phyloP scores from a whole-genome alignment of 345 rosid species.

The Angophora floribunda region DNA sequence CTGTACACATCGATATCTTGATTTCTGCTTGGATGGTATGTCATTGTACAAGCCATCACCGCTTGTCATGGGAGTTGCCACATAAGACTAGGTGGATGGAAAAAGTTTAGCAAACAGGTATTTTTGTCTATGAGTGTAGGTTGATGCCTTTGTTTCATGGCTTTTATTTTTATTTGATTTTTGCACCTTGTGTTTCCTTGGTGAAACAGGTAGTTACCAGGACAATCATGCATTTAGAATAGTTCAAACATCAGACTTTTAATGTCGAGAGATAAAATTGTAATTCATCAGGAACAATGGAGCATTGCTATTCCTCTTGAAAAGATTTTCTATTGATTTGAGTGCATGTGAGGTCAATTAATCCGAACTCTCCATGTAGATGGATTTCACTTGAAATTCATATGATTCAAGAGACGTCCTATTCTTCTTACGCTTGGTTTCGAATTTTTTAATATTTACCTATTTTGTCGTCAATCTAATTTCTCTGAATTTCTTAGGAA shows the following conservation, averaged over 20 bases:
- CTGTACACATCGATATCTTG: neutral
- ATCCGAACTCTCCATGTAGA: accelerated
- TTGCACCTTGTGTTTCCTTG: neutral
- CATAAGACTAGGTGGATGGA: neutral
- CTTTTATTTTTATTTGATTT: neutral
- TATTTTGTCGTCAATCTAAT: neutral
- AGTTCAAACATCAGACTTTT: neutral
- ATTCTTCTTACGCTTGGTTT: neutral
- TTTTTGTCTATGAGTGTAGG: neutral
- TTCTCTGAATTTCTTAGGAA: neutral
- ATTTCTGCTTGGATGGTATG: neutral
- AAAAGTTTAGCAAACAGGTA: neutral
- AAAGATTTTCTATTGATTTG: accelerated
- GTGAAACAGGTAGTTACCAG: neutral
- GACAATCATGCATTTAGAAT: neutral
- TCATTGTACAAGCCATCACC: neutral
- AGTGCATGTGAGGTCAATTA: accelerated
- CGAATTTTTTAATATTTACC: neutral
- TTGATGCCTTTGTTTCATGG: neutral
- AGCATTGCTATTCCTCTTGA: neutral
- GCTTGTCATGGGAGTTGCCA: neutral
- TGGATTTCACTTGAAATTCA: accelerated
- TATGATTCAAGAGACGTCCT: neutral
- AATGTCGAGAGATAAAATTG: neutral
- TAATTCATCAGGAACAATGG: accelerated